Conservation (phyloP, 805 yeast genomes). For the Saturnispora serradocipensis region DNA sequence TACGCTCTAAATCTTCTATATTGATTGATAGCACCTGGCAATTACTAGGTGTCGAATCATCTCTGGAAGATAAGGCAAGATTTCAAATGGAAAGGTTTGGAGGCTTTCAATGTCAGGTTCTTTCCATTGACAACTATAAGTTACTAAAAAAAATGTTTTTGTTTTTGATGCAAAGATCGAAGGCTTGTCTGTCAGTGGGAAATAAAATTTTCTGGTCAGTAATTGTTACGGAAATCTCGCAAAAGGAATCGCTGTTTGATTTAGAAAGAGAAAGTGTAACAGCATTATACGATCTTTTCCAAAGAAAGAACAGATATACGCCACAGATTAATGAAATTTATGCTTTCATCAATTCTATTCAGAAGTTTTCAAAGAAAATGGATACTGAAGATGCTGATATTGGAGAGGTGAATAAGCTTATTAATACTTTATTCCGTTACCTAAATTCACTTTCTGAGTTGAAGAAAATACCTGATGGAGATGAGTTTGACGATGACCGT, state of each 20-base stretch:
- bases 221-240: slow-evolving; percentile 55
- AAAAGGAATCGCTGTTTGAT: slow-evolving; percentile 47
- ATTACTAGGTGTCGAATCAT: slow-evolving; percentile 53
- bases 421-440: slow-evolving; percentile 51
- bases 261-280: slow-evolving; percentile 54
- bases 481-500: slow-evolving; percentile 81
- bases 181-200: slow-evolving; percentile 51
- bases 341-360: slow-evolving; percentile 40
- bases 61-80: slow-evolving; percentile 42
- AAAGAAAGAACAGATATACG: slow-evolving; percentile 39
- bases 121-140: slow-evolving; percentile 44
- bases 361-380: slow-evolving; percentile 37
- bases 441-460: slow-evolving; percentile 57
- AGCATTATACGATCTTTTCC: slow-evolving; percentile 58
- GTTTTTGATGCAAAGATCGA: slow-evolving; percentile 59
- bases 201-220: slow-evolving; percentile 63
- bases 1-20: slow-evolving; percentile 49
- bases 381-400: slow-evolving; percentile 61
- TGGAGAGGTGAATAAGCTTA: slow-evolving; percentile 37
- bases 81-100: slow-evolving; percentile 57
- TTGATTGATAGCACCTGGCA: slow-evolving; percentile 65
- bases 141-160: slow-evolving; percentile 57
- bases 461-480: slow-evolving; percentile 66
- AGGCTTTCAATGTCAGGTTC: slow-evolving; percentile 62
- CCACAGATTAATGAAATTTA: slow-evolving; percentile 49